Evolutionary conservation across 2,329 filamentous ascomycete genomes (phyloP).

Genomic region (Arthroderma uncinatum): DNA sequence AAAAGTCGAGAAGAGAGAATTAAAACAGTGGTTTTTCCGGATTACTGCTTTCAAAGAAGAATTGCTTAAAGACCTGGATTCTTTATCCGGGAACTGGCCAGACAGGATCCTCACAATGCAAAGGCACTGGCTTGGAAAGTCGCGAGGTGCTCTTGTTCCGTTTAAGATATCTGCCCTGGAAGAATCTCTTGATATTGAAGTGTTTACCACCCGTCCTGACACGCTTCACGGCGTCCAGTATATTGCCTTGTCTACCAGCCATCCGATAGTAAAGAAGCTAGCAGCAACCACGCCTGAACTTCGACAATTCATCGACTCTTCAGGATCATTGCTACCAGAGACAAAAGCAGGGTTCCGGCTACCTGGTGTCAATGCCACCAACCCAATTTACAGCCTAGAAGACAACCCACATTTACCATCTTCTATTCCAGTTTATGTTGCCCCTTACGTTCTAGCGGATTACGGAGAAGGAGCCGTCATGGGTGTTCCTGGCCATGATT

Average conservation of each 20-base stretch:
- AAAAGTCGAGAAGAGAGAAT: conserved; percentile 63
- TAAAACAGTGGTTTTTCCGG: conserved; percentile 84
- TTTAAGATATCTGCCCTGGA: conserved; percentile 48
- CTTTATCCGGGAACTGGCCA: conserved; percentile 61
- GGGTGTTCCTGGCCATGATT: conserved; percentile 80
- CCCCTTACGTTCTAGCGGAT: conserved; percentile 73
- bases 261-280: conserved; percentile 54
- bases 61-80: conserved; percentile 59
- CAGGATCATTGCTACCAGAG: conserved; percentile 43
- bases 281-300: conserved; percentile 52
- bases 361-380: conserved; percentile 49
- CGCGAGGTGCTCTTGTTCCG: conserved; percentile 58
- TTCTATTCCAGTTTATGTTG: conserved; percentile 63
- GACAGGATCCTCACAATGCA: conserved; percentile 75
- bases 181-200: conserved; percentile 44
- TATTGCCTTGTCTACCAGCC: conserved; percentile 62
- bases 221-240: conserved; percentile 84
- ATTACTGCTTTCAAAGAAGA: conserved; percentile 69
- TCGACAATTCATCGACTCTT: conserved; percentile 53
- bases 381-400: conserved; percentile 51
- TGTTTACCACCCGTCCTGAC: conserved; percentile 77
- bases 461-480: conserved; percentile 84
- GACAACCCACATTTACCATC: conserved; percentile 33
- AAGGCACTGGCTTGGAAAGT: conserved; percentile 77
- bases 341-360: conserved; percentile 57